These are phyloP conservation scores for Cryptococcus sp. DNA, from an alignment of 1,284 basidiomycete genomes.

Conservation along the genomic window DNA sequence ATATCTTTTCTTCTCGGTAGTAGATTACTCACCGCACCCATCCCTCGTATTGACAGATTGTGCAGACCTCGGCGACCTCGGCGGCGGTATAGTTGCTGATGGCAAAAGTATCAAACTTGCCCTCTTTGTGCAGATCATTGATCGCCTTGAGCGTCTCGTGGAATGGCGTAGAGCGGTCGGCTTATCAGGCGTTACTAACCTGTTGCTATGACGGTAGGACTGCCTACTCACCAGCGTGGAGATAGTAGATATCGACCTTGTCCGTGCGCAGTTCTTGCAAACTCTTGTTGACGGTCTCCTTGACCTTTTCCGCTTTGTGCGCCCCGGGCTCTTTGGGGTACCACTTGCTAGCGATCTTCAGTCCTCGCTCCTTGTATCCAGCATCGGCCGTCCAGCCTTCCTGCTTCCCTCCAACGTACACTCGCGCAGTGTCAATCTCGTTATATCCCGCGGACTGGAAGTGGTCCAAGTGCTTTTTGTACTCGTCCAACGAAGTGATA, in stretches of 20 bases:
- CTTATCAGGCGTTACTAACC: slow-evolving; percentile 19
- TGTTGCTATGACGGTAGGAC: too few species aligned
- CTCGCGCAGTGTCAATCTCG: slow-evolving; percentile 52
- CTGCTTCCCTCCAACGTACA: slow-evolving; percentile 37
- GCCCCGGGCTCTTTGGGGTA: slow-evolving; percentile 34
- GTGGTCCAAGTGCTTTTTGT: slow-evolving; percentile 47
- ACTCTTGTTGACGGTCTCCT: slow-evolving; percentile 38
- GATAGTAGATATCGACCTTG: slow-evolving; percentile 60
- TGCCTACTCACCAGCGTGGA: slow-evolving; percentile 53
- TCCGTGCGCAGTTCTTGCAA: slow-evolving; percentile 49
- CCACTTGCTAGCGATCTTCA: slow-evolving; percentile 36
- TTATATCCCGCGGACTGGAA: slow-evolving; percentile 47
- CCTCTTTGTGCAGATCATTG: slow-evolving; percentile 60
- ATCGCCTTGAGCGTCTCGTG: slow-evolving; percentile 59
- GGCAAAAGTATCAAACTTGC: slow-evolving; percentile 59
- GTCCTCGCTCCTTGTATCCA: slow-evolving; percentile 29
- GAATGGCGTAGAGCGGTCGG: slow-evolving; percentile 59
- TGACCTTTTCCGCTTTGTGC: slow-evolving; percentile 37
- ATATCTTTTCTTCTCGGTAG: too few species aligned
- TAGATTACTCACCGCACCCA: slow-evolving; percentile 19
- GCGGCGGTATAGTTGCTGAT: slow-evolving; percentile 59
- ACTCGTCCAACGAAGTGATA: slow-evolving; percentile 35
- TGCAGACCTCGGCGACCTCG: slow-evolving; percentile 57
- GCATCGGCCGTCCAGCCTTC: slow-evolving; percentile 32
- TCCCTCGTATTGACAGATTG: slow-evolving; percentile 27